Conservation (phyloP, 768 basidiomycete species). For the Paxillus involutus region DNA sequence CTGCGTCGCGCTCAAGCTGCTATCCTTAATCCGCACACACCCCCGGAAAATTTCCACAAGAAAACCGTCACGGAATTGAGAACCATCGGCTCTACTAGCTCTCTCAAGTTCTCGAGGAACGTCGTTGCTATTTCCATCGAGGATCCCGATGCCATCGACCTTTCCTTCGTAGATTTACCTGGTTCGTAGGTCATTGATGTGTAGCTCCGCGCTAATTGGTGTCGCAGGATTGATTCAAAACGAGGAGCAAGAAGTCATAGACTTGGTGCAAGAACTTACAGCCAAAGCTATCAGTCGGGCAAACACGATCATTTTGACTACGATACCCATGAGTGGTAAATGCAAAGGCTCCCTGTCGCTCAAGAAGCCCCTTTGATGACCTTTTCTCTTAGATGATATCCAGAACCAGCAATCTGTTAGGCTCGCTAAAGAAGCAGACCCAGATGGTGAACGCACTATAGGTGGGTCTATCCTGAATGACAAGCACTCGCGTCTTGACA, state of each 20-base stretch:
- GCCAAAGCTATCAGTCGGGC: constrained; percentile 42
- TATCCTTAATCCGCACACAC: constrained; percentile 33
- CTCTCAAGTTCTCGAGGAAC: constrained; percentile 48
- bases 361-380: not conserved
- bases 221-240: constrained; percentile 60
- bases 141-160: constrained; percentile 45
- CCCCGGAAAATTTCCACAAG: constrained; percentile 17
- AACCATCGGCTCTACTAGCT: constrained; percentile 18
- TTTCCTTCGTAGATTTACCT: constrained; percentile 56
- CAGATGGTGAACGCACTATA: constrained; percentile 57
- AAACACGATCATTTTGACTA: constrained; percentile 63
- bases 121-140: constrained; percentile 45
- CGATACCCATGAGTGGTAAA: constrained; percentile 64
- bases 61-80: constrained; percentile 27
- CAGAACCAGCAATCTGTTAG: constrained; percentile 60
- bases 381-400: constrained; percentile 53
- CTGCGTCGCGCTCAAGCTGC: constrained; percentile 49
- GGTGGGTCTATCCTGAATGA: constrained; percentile 38
- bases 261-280: constrained; percentile 49
- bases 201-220: constrained; percentile 2
- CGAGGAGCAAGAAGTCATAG: constrained; percentile 37
- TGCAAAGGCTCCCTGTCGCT: not conserved
- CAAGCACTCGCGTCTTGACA: not conserved
- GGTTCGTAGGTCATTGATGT: constrained; percentile 30
- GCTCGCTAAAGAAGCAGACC: constrained; percentile 55